A percentile compares a stretch with the other conserved stretches of the same genome.
phyloP scores from a whole-genome alignment of 225 moss, liverwort and hornwort genomes.

The Lunularia cruciata region DNA sequence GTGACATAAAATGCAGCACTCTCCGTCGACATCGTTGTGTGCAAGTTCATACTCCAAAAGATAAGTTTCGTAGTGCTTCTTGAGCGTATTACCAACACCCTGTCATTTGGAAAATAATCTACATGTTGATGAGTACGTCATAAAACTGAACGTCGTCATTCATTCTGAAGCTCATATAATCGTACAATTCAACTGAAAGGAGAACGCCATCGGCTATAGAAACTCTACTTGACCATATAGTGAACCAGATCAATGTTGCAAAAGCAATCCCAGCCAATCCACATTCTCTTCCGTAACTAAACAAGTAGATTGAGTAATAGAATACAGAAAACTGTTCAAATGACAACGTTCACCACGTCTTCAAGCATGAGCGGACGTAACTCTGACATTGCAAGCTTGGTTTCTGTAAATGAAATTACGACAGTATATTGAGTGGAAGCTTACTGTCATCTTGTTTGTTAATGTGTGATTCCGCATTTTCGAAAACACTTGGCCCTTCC shows the following conservation, averaged over 20 bases:
- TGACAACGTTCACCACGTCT: no score
- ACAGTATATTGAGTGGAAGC: no score
- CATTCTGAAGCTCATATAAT: neutral
- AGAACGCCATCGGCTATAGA: no score
- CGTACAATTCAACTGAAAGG: neutral
- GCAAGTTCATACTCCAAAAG: constrained; percentile 97
- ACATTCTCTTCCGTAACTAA: no score
- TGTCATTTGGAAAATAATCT: constrained; percentile 20
- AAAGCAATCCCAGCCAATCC: no score
- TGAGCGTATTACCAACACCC: constrained; percentile 98
- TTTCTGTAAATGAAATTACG: no score
- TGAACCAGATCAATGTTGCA: no score
- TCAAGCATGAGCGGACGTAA: no score
- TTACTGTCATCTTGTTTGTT: constrained; percentile 98
- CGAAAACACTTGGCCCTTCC: constrained; percentile 98
- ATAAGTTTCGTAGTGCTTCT: constrained; percentile 96
- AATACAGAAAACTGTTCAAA: no score
- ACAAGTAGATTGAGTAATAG: no score
- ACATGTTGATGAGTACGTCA: neutral
- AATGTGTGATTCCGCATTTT: constrained; percentile 99
- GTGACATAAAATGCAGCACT: constrained; percentile 99
- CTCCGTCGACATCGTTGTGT: constrained; percentile 97
- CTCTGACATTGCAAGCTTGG: no score
- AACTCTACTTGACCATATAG: no score
- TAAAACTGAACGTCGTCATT: neutral